Percentiles rank a stretch among this genome's conserved stretches.
Evolutionary conservation across 306 rosid species (phyloP).

Genomic region (Astragalus glycyphyllos): DNA sequence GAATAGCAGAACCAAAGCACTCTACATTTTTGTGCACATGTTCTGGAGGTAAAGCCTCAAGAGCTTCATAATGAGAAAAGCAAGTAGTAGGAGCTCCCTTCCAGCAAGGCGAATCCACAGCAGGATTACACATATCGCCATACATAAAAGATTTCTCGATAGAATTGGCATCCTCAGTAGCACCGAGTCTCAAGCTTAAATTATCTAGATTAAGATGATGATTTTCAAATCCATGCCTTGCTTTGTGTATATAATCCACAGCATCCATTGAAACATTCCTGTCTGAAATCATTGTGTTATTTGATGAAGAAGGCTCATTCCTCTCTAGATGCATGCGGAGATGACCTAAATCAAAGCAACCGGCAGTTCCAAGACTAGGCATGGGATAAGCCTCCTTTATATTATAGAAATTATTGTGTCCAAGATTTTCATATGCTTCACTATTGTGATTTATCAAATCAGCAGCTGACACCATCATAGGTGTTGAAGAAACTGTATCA

Average conservation of each 20-base stretch:
- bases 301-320: constrained; percentile 54
- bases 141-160: constrained; percentile 59
- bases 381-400: constrained; percentile 46
- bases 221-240: constrained; percentile 48
- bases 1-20: constrained; percentile 44
- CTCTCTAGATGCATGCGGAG: constrained; percentile 55
- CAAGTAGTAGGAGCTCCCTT: constrained; percentile 68
- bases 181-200: constrained; percentile 53
- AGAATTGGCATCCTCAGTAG: constrained; percentile 50
- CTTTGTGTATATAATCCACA: constrained; percentile 48
- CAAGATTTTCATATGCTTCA: constrained; percentile 44
- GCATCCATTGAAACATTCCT: constrained; percentile 42
- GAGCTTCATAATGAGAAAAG: constrained; percentile 56
- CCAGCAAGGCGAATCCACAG: constrained; percentile 99
- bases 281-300: constrained; percentile 50
- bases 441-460: constrained; percentile 46
- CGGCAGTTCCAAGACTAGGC: constrained; percentile 42
- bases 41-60: constrained; percentile 44
- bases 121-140: constrained; percentile 69
- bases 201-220: constrained; percentile 48
- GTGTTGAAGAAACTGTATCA: constrained; percentile 48
- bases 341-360: constrained; percentile 48
- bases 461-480: constrained; percentile 40
- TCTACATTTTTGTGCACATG: constrained; percentile 48
- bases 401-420: constrained; percentile 42